Evolutionary conservation across 176 grass and related monocot genomes (phyloP), one percentile per base, ranked within the genome.

Genomic region (Aegilops umbellulata): DNA sequence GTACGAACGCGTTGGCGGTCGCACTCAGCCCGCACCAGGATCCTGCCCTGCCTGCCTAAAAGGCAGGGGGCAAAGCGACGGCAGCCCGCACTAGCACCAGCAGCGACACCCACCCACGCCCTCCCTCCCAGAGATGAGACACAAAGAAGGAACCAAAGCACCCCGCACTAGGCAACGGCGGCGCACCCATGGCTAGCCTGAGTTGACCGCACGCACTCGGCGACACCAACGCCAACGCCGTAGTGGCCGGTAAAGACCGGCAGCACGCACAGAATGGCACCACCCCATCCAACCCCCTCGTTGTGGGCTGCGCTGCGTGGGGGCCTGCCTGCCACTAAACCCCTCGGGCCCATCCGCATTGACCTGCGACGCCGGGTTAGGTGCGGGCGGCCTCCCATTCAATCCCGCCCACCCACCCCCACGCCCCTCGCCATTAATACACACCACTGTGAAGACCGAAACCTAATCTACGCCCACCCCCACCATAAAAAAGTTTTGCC

Each of bases 321-420:
- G 84, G 80, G 68, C 82, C 87, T 85, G 80, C 90, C 74, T 30
- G 78, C 82, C 94, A 97, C 91, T 88, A 94, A 90, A 87, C 80
- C 57, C 60, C 24, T 2, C 74, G 79, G 94, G 73, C 84, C 89
- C 92, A 88, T 87, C 63, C 8, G 76, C 83, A 88, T 92, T 94
- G 89, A 94, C 94, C 84, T 82, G 90, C 63, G 84, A 84, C 60
- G 86, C 85, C 53, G 26, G 82, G 87, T 97, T 97, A 88, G 92
- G 94, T 97, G 88, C 87, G 87, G 84, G 84, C 87, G 86, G 70
- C 70, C 90, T 88, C 87, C 80, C 86, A 88, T 91, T 91, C 85
- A 93, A 93, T 93, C 84, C 80, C 42, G 66, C 76, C 91, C 91
- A 90, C 91, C 91, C 82, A 94, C 86, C 44, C 87, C 75, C 86